Percentiles rank a stretch among this genome's conserved stretches.
phyloP scores from a whole-genome alignment of 371 early-diverging fungal genomes.

The Mortierella sp. region DNA sequence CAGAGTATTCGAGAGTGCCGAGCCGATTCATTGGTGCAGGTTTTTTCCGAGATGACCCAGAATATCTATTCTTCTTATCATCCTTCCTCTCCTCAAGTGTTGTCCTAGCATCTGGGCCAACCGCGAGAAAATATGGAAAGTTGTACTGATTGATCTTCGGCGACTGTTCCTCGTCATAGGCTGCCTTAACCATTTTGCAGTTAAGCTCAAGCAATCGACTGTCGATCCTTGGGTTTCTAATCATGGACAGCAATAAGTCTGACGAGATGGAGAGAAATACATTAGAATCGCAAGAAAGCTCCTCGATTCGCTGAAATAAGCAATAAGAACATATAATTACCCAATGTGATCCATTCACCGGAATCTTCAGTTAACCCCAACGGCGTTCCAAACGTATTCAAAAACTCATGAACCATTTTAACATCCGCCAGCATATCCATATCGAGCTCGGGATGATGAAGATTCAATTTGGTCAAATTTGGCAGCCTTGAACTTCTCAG shows the following conservation, averaged over 20 bases:
- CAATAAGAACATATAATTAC: conserved; percentile 6
- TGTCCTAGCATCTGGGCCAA: conserved; percentile 26
- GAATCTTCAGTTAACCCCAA: conserved; percentile 45
- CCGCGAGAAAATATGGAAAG: conserved; percentile 40
- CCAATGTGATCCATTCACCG: conserved; percentile 53
- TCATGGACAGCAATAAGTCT: conserved; percentile 46
- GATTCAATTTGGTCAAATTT: conserved; percentile 30
- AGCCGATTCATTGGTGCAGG: conserved; percentile 13
- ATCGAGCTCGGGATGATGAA: conserved; percentile 30
- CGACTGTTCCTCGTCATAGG: conserved; percentile 32
- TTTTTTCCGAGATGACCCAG: conserved; percentile 21
- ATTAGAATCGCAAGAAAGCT: background rate
- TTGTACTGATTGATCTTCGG: conserved; percentile 34
- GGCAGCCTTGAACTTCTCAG: conserved; percentile 42
- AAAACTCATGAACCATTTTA: conserved; percentile 55
- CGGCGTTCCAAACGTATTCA: conserved; percentile 52
- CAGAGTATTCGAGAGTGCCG: conserved; percentile 40
- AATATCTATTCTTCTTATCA: conserved; percentile 33
- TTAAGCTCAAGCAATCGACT: conserved; percentile 39
- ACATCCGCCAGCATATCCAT: conserved; percentile 56
- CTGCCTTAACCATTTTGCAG: conserved; percentile 47
- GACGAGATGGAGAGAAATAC: background rate
- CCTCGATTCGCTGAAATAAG: background rate
- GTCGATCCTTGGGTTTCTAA: conserved; percentile 49
- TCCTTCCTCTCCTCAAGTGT: conserved; percentile 23